Base-by-base conservation (phyloP, 176 grass and related monocot genomes). In the Rhynchospora tenuis region DNA sequence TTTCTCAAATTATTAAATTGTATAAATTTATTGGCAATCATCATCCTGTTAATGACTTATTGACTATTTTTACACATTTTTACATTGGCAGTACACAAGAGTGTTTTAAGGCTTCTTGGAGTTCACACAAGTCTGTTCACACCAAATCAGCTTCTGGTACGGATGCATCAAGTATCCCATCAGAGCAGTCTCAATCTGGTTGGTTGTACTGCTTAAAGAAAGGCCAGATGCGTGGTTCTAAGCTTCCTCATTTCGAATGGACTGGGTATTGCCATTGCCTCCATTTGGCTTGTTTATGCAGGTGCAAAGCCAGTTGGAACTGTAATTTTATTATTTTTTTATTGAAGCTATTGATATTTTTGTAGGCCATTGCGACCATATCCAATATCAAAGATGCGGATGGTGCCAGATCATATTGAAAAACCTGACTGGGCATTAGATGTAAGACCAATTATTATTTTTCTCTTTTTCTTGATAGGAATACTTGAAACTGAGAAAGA, bases 401-500 rank as follows among this genome's bases (percentile, higher is more conserved):
- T 85, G 75, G 85, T 99, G 51, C 91, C 89, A 61, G 86, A 90
- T 1, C 86, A 55, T 85, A 89, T 99, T 71, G 93, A 93, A 68
- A 95, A 93, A 86, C 96, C 96, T 81, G 93, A 95, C 88, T 99
- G 96, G 96, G 91, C 89, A 0, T 54, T 90, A 80, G 92, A 95
- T 93, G 96, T 99, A 86, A 92, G 91, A 85, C 14, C 24, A 17
- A 79, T 47, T 83, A 11, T 64, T 56, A 58, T 0, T n/a, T 80
- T 69, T 20, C 84, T 80, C 22, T 69, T 60, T 77, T 59, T 56
- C 8, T 87, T 52, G 10, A 29, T 76, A 52, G 65, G 5, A 69
- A 2, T 54, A 46, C 79, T 60, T 24, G 28, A 85, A 27, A 83
- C 9, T 83, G 9, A 28, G 23, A 86, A 15, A 12, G 52, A n/a